phyloP scores from a whole-genome alignment of 1,284 basidiomycete species.

The Tausonia pullulans region DNA sequence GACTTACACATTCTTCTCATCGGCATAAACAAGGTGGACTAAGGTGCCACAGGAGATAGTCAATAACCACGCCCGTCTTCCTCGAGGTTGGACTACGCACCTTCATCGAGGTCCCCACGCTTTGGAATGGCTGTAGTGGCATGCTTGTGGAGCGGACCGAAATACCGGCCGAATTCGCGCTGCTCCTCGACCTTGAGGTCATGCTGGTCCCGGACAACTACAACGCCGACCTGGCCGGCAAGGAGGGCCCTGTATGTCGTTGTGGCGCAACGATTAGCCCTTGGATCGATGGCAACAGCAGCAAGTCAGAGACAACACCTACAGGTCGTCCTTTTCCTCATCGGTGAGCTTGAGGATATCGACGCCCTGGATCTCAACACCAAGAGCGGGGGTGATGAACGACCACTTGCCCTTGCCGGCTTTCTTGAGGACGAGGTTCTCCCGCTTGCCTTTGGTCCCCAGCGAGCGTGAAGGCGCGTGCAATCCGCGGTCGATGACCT shows the following conservation, averaged over 20 bases:
- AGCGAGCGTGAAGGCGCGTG: slow-evolving; percentile 31
- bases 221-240: slow-evolving; percentile 49
- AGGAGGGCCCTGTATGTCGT: slow-evolving; percentile 43
- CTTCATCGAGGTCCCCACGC: slow-evolving; percentile 32
- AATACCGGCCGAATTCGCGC: slow-evolving; percentile 58
- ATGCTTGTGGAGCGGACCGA: slow-evolving; percentile 69
- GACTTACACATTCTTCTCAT: not conserved
- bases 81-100: slow-evolving; percentile 47
- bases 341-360: slow-evolving; percentile 37
- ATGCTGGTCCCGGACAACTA: slow-evolving; percentile 32
- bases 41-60: too few species aligned
- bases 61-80: slow-evolving; percentile 32
- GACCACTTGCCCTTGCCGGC: slow-evolving; percentile 25
- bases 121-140: slow-evolving; percentile 64
- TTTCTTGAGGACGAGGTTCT: slow-evolving; percentile 23
- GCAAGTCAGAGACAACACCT: slow-evolving; percentile 11
- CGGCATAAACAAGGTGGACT: slow-evolving; percentile 39
- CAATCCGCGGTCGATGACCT: slow-evolving; percentile 52
- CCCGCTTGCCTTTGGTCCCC: slow-evolving; percentile 30
- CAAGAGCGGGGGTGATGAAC: slow-evolving; percentile 35
- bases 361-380: slow-evolving; percentile 35
- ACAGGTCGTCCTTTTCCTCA: slow-evolving; percentile 39
- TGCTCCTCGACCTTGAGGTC: slow-evolving; percentile 49
- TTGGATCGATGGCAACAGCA: not conserved
- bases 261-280: not conserved